Evolutionary conservation across 2,329 filamentous ascomycete genomes (phyloP), one percentile per base, ranked within the genome.

Genomic region (Didymella lethalis): DNA sequence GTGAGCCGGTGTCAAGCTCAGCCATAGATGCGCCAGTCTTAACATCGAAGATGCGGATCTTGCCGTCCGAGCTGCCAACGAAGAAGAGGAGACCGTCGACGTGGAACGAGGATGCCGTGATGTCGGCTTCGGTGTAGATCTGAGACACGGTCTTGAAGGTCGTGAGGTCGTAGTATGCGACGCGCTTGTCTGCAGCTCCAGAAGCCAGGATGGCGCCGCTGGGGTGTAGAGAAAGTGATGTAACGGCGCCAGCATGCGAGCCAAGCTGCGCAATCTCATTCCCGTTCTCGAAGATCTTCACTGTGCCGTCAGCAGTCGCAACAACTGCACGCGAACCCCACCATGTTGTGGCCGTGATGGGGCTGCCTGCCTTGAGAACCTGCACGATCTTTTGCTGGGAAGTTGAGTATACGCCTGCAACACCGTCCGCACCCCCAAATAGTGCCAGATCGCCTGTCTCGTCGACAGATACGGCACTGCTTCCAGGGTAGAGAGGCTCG

Each of bases 61-160:
- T 88, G 44, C 92, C 92, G 48, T 90, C 84, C 10, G 81, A 81
- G n/a, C 90, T 91, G 63, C 94, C 95, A 2, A 90, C 90, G 38
- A 92, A 94, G 68, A 98, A 87, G 6, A 99, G 84, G 74, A 97
- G 92, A n/a, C 95, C 95, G 73, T 99, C 95, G 7, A 96, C 95
- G 75, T 99, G 95, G 84, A 99, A 98, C 32, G 90, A 86, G 64
- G 88, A 90, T 49, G 88, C 86, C 1, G 90, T 91, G 45, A 96
- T 82, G 61, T 88, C 91, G 90, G 73, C 85, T 77, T 94, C 89
- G 25, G 88, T 90, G 75, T 90, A 95, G 41, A 93, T 86, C 66
- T 94, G 92, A 54, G 89, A 90, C 46, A 93, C 86, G 26, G 88
- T 86, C 70, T 88, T 86, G 72, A 87, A 83, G 4, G 82, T 83